Evolutionary conservation across 106 monocot species (phyloP).

Genomic region (Vanilla planifolia): DNA sequence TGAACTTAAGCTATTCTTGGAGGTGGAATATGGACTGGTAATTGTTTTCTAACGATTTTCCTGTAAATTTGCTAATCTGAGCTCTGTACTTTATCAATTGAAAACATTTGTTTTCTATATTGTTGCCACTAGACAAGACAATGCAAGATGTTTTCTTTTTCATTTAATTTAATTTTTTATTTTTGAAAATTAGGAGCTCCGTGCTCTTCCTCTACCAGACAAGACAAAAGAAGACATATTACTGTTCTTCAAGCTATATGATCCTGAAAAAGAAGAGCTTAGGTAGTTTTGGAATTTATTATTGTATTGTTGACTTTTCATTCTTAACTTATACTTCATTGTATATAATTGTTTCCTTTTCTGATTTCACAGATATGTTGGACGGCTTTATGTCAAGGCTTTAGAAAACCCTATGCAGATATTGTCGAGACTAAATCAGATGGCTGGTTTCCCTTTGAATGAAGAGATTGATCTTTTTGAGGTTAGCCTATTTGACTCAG

Average conservation of each 20-base stretch:
- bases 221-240: constrained; percentile 96
- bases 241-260: constrained; percentile 97
- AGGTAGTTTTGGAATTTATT: constrained; percentile 35
- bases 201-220: constrained; percentile 57
- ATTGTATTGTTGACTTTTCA: constrained; percentile 1
- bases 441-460: too few species aligned
- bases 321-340: not conserved
- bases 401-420: too few species aligned
- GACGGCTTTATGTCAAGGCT: too few species aligned
- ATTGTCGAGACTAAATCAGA: too few species aligned
- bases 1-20: constrained; percentile 88
- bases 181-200: constrained; percentile 42
- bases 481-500: too few species aligned
- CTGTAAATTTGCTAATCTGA: not conserved
- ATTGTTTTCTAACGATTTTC: not conserved
- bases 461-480: too few species aligned
- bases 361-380: too few species aligned
- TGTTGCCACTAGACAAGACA: not conserved
- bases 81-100: not conserved
- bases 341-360: too few species aligned
- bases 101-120: not conserved
- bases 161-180: not conserved
- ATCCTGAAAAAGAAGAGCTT: constrained; percentile 90
- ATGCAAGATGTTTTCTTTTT: not conserved
- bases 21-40: constrained; percentile 87